A percentile compares a stretch with the other conserved stretches of the same genome.
These are phyloP conservation scores for Cladophialophora psammophila DNA, from an alignment of 2,329 filamentous ascomycete genomes.

Conservation along the genomic window DNA sequence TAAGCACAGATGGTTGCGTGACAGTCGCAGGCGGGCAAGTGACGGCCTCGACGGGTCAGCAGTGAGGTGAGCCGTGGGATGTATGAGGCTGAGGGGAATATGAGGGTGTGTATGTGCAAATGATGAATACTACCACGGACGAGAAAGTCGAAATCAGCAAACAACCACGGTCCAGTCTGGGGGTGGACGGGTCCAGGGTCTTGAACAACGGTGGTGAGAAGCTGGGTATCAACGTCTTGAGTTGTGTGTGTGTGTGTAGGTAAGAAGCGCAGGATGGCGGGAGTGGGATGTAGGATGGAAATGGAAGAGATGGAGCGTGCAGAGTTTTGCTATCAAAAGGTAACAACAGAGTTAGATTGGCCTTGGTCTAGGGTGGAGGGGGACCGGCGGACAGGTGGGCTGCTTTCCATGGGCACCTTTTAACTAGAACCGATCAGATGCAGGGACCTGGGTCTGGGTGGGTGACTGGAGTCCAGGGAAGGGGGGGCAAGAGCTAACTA, in stretches of 20 bases:
- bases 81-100: constrained; percentile 19
- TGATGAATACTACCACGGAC: constrained; percentile 21
- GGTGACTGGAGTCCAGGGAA: background rate
- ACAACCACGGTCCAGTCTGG: constrained; percentile 7
- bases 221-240: background rate
- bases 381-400: constrained; percentile 3
- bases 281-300: constrained; percentile 16
- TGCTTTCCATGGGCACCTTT: background rate
- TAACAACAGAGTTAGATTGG: constrained; percentile 32
- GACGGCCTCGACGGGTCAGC: constrained; percentile 31
- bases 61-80: constrained; percentile 31
- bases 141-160: background rate
- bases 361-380: constrained; percentile 15
- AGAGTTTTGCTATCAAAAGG: constrained; percentile 34
- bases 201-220: constrained; percentile 11
- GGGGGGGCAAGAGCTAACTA: background rate
- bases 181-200: constrained; percentile 4
- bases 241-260: background rate
- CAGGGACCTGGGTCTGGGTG: constrained; percentile 14
- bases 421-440: constrained; percentile 8
- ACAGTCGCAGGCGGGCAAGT: constrained; percentile 17
- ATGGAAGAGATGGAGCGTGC: constrained; percentile 29
- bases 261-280: background rate
- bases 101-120: constrained; percentile 24
- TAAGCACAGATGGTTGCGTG: constrained; percentile 33